Evolutionary conservation across 208 protist genomes (phyloP).

Genomic region (Trypanosomatidae sp.): DNA sequence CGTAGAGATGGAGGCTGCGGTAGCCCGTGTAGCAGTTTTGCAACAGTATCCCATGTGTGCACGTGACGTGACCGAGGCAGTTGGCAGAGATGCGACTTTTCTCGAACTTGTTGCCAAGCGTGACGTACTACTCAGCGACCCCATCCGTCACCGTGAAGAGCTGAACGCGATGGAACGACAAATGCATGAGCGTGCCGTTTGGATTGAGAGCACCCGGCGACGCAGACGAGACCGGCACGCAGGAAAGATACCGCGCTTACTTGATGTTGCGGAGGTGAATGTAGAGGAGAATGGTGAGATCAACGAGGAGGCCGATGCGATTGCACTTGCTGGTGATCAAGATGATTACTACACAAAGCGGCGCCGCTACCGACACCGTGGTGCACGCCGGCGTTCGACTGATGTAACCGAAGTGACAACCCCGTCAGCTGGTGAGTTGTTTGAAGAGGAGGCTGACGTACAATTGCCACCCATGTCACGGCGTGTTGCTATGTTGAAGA

Average conservation of each 20-base stretch:
- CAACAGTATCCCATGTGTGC: constrained; percentile 28
- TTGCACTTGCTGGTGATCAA: background rate
- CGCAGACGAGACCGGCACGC: constrained; percentile 4
- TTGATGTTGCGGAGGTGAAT: constrained; percentile 15
- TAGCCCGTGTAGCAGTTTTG: constrained; percentile 8
- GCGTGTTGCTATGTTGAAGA: constrained; percentile 5
- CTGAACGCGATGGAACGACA: constrained; percentile 11
- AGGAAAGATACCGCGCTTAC: constrained; percentile 9
- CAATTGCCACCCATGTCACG: constrained; percentile 5
- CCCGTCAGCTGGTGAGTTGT: constrained; percentile 7
- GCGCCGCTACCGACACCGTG: constrained; percentile 7
- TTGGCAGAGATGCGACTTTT: constrained; percentile 21
- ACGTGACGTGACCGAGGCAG: constrained; percentile 23
- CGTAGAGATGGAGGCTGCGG: constrained; percentile 11
- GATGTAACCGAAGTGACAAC: constrained; percentile 6
- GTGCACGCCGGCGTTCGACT: constrained; percentile 3
- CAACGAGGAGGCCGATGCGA: background rate
- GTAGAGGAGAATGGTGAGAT: constrained; percentile 10
- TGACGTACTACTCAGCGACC: constrained; percentile 9
- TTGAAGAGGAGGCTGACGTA: constrained; percentile 8
- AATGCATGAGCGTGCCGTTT: constrained; percentile 11
- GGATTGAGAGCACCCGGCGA: constrained; percentile 12
- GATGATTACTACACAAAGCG: constrained; percentile 13
- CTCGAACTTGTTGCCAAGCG: constrained; percentile 8
- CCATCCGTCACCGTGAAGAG: constrained; percentile 3